phyloP scores from a whole-genome alignment of 805 yeast species.

The Candida chauliodis region DNA sequence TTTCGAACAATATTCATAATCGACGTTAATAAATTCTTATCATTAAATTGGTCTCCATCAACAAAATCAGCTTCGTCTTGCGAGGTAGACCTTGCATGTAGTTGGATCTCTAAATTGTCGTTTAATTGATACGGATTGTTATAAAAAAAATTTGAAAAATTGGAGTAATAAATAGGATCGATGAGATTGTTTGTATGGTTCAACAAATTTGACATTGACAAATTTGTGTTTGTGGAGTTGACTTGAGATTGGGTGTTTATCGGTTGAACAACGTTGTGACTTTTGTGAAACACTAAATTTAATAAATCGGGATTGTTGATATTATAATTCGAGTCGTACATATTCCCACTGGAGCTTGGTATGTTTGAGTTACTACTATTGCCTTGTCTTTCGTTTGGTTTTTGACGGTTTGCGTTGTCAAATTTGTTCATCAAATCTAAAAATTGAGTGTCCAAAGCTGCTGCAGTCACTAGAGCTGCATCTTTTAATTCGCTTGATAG shows the following conservation, averaged over 20 bases:
- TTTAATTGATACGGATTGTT: conserved; percentile 37
- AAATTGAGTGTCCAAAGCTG: conserved; percentile 60
- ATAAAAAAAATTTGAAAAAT: conserved; percentile 36
- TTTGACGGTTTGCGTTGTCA: conserved; percentile 5
- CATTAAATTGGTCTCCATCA: conserved; percentile 28
- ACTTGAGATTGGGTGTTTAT: conserved; percentile 5
- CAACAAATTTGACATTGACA: conserved; percentile 17
- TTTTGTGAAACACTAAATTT: conserved; percentile 51
- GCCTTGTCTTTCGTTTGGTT: conserved; percentile 4
- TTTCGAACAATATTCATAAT: conserved; percentile 49
- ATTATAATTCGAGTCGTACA: conserved; percentile 7
- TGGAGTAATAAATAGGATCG: conserved; percentile 35
- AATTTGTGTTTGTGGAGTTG: conserved; percentile 10
- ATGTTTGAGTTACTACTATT: neutral
- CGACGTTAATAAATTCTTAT: conserved; percentile 48
- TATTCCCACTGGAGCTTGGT: conserved; percentile 5
- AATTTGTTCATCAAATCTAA: conserved; percentile 45
- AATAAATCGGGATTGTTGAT: conserved; percentile 36
- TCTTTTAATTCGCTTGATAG: conserved; percentile 66
- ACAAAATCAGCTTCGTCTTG: conserved; percentile 33
- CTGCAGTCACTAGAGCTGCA: conserved; percentile 71
- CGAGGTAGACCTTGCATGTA: conserved; percentile 32
- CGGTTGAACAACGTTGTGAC: conserved; percentile 13
- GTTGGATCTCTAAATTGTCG: conserved; percentile 38
- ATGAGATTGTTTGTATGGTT: conserved; percentile 15